Conservation (phyloP, 2,329 filamentous ascomycete species). For the Coleophoma eucalyptorum region DNA sequence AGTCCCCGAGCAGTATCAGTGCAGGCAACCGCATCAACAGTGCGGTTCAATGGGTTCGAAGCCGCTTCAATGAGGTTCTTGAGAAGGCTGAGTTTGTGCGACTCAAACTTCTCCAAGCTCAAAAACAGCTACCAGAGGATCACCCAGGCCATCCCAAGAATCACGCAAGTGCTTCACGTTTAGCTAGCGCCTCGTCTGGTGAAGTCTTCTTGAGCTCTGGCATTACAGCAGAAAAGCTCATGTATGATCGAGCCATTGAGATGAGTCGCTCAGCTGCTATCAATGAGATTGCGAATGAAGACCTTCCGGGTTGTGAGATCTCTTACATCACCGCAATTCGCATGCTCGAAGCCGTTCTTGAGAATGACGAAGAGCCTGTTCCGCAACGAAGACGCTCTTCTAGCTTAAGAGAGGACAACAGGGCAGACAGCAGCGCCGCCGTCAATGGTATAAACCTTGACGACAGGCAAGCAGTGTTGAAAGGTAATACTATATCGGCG, state of each 20-base stretch:
- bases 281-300: constrained; percentile 90
- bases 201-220: constrained; percentile 83
- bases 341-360: constrained; percentile 92
- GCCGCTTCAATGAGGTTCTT: constrained; percentile 92
- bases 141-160: constrained; percentile 86
- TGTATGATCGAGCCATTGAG: constrained; percentile 96
- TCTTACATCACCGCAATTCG: constrained; percentile 90
- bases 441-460: constrained; percentile 59
- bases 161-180: constrained; percentile 55
- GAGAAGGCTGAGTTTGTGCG: constrained; percentile 97
- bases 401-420: constrained; percentile 34
- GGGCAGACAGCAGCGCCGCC: constrained; percentile 42
- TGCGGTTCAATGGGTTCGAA: constrained; percentile 92
- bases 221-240: constrained; percentile 90
- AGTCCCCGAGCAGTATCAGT: constrained; percentile 35
- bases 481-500: constrained; percentile 50
- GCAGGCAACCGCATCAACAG: constrained; percentile 72
- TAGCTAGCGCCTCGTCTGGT: constrained; percentile 53
- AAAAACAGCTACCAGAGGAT: constrained; percentile 76
- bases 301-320: constrained; percentile 82
- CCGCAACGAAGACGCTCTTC: constrained; percentile 35
- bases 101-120: constrained; percentile 79
- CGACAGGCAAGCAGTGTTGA: constrained; percentile 69
- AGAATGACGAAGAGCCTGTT: constrained; percentile 65
- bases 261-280: constrained; percentile 95